Evolutionary conservation across 495 filamentous ascomycete species (phyloP), one percentile per base, ranked within the genome.

Genomic region (Daldinia childiae): DNA sequence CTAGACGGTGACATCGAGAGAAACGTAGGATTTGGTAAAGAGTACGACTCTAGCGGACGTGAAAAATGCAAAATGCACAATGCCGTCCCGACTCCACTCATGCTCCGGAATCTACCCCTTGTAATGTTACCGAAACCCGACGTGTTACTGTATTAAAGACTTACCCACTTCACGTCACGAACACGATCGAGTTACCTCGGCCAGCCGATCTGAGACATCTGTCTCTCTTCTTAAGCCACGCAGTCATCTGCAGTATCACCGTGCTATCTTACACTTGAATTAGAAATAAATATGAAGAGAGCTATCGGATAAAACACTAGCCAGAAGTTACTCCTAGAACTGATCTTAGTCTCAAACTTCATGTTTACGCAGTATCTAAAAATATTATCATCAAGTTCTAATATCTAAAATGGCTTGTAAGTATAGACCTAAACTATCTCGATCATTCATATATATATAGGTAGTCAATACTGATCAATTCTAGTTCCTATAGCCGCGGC

Each of bases 371-470:
- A 36, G 12, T 41, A 41, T 41, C 34, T 36, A 36, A 14, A 36
- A 36, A 9, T 1, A 9, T 9, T 14, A 36, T 36, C 12, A 36
- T 36, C 34, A 4, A 21, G n/a, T 48, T 48, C 17, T 8, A 48
- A 19, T 19, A 21, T 48, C 19, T 51, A 26, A 64, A 55, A 72
- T 72, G 69, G 64, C 58, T 15, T 56, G 69, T 72, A 64, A 67
- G 69, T 64, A 9, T 1, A 24, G 15, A 48, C 0, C 7, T 8
- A 48, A 24, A 48, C 43, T 36, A 15, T 21, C 19, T 45, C 12
- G 48, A 12, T 19, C 19, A 6, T 26, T 6, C 3, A 17, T 36
- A 30, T 6, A 8, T 29, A 2, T 48, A 34, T 26, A 26, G 3
- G 3, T 26, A 29, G 3, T 36, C 14, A 17, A 30, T 24, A 34